These are phyloP conservation scores for Fusarium pseudoanthophilum DNA, from an alignment of 2,329 filamentous ascomycete species.

Conservation along the genomic window DNA sequence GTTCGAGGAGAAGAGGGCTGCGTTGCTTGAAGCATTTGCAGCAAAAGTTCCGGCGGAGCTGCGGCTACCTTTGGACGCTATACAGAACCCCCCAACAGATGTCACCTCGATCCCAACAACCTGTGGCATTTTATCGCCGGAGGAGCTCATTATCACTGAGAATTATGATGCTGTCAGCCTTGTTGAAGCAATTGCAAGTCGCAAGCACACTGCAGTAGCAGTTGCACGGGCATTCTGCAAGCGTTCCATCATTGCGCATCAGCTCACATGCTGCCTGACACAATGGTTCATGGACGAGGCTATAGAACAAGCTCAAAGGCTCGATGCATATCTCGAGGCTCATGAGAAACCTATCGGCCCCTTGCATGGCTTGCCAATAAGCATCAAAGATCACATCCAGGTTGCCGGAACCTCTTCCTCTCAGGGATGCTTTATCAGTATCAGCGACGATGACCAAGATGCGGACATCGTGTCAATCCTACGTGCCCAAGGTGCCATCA, in stretches of 20 bases:
- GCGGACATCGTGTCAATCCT: constrained; percentile 63
- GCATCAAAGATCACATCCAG: constrained; percentile 36
- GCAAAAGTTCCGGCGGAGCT: constrained; percentile 47
- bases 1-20: constrained; percentile 39
- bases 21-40: constrained; percentile 47
- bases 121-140: background rate
- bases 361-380: constrained; percentile 34
- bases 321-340: constrained; percentile 21
- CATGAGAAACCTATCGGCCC: constrained; percentile 5
- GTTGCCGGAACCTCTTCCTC: constrained; percentile 20
- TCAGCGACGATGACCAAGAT: constrained; percentile 23
- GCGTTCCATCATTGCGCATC: constrained; percentile 30
- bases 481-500: constrained; percentile 68
- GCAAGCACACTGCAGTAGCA: background rate
- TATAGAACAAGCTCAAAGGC: constrained; percentile 5
- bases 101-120: background rate
- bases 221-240: constrained; percentile 30
- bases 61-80: constrained; percentile 41
- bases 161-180: background rate
- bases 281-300: constrained; percentile 37
- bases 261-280: constrained; percentile 34
- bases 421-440: constrained; percentile 18
- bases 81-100: background rate
- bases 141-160: constrained; percentile 11
- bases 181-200: background rate